Evolutionary conservation across 2,329 filamentous ascomycete species (phyloP).

Genomic region (Xylaria sp.): DNA sequence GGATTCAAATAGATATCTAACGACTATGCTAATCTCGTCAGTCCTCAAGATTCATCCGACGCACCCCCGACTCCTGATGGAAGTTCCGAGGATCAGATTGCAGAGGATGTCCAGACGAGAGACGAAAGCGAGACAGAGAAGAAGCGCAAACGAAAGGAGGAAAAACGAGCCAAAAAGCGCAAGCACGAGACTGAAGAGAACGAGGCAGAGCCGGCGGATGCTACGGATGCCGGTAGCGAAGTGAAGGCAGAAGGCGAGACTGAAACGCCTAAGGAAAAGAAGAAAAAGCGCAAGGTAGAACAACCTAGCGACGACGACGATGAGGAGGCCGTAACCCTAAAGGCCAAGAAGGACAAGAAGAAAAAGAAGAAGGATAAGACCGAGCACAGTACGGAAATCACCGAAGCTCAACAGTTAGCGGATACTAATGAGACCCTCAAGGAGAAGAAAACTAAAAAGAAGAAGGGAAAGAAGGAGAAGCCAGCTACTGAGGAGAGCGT

Average conservation of each 20-base stretch:
- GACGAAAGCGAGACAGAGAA: slow-evolving; percentile 43
- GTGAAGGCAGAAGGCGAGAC: slow-evolving; percentile 29
- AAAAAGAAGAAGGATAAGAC: slow-evolving; percentile 33
- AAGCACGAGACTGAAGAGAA: slow-evolving; percentile 44
- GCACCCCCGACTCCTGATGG: not conserved
- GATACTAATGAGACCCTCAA: slow-evolving; percentile 18
- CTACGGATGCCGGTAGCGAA: slow-evolving; percentile 31
- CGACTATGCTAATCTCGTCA: not conserved
- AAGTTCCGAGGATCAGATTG: not conserved
- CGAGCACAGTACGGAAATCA: slow-evolving; percentile 10
- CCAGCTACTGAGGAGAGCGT: slow-evolving; percentile 39
- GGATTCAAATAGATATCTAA: not conserved
- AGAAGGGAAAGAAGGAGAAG: slow-evolving; percentile 46
- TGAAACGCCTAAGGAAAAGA: slow-evolving; percentile 43
- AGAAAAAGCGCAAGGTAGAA: slow-evolving; percentile 48
- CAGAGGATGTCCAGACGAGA: slow-evolving; percentile 20
- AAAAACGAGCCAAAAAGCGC: slow-evolving; percentile 52
- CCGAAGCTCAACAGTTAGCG: slow-evolving; percentile 11
- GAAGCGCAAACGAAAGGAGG: slow-evolving; percentile 48
- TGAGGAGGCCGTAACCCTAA: slow-evolving; percentile 34
- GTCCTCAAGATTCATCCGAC: slow-evolving; percentile 8
- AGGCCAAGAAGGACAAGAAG: slow-evolving; percentile 35
- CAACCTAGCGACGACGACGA: slow-evolving; percentile 32
- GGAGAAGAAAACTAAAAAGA: slow-evolving; percentile 31
- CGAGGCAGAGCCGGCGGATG: slow-evolving; percentile 27